A percentile compares a stretch with the other conserved stretches of the same genome.
phyloP scores from a whole-genome alignment of 2,329 filamentous ascomycete genomes.

The Pseudocercospora vitis region DNA sequence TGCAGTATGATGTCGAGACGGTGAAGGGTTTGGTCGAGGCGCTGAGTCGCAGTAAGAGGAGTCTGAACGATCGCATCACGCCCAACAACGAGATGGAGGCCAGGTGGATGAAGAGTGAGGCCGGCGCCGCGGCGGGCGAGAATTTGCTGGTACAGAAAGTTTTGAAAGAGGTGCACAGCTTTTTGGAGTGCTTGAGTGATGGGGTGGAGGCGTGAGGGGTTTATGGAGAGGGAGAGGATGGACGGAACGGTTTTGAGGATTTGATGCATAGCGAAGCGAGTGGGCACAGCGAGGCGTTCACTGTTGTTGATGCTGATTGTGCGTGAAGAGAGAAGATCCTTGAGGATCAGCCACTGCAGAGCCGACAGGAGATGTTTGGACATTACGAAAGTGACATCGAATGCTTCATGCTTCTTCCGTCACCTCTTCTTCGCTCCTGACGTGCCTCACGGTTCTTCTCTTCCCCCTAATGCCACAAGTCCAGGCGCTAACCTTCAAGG shows the following conservation, averaged over 20 bases:
- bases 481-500: no score
- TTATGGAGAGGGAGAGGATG: neutral
- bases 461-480: no score
- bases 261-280: no score
- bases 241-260: neutral
- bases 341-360: neutral
- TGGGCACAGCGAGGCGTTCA: slow-evolving; percentile 3
- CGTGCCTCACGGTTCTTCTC: no score
- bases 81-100: slow-evolving; percentile 71
- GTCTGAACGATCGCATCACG: slow-evolving; percentile 70
- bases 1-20: slow-evolving; percentile 71
- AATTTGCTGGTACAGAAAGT: slow-evolving; percentile 75
- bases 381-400: no score
- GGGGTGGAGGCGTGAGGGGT: slow-evolving; percentile 7
- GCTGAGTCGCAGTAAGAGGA: slow-evolving; percentile 63
- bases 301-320: no score
- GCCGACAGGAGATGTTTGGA: neutral
- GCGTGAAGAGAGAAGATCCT: neutral
- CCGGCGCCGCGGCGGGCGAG: slow-evolving; percentile 38
- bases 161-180: slow-evolving; percentile 64
- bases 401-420: neutral
- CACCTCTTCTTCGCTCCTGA: no score
- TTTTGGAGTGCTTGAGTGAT: slow-evolving; percentile 43
- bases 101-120: slow-evolving; percentile 55
- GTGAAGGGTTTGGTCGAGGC: slow-evolving; percentile 82